A percentile compares a stretch with the other conserved stretches of the same genome.
Conservation (phyloP, 306 rosid species). For the Quercus dentata region DNA sequence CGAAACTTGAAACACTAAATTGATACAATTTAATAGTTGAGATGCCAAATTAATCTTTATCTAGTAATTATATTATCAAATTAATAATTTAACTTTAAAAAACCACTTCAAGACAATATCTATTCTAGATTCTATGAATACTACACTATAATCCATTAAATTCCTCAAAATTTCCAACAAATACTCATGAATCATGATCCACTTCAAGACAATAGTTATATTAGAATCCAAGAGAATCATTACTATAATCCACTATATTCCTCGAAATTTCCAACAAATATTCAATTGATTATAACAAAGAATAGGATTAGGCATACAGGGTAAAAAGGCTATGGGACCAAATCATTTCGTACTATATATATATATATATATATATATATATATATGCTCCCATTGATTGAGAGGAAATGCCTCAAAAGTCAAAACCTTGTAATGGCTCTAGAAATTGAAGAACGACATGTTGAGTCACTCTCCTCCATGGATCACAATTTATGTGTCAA, state of each 20-base stretch:
- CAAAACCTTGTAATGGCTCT: background rate
- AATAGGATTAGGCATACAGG: background rate
- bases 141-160: background rate
- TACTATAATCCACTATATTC: background rate
- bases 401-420: background rate
- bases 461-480: conserved; percentile 1
- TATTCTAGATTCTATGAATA: background rate
- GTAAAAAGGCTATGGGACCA: background rate
- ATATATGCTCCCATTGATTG: background rate
- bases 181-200: background rate
- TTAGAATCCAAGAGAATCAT: background rate
- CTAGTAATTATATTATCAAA: no score
- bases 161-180: background rate
- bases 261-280: background rate
- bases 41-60: no score
- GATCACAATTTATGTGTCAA: background rate
- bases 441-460: background rate
- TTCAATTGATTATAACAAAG: background rate
- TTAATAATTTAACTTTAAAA: no score
- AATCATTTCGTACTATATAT: background rate
- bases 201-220: background rate
- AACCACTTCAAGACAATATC: background rate
- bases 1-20: no score
- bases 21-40: no score
- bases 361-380: background rate